Conservation (phyloP, 2,329 filamentous ascomycete species). For the Pseudocercospora vitis region DNA sequence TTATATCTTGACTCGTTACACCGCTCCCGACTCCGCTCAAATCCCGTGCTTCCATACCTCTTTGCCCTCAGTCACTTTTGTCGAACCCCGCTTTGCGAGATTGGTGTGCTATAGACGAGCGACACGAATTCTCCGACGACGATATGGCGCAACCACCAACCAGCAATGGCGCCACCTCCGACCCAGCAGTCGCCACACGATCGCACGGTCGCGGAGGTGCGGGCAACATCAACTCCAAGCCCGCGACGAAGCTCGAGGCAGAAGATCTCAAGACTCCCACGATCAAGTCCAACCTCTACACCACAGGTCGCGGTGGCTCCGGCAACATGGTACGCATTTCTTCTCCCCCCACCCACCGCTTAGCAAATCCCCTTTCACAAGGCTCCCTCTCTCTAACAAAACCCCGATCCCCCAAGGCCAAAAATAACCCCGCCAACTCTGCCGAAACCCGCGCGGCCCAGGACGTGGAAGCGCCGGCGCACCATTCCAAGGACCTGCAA, state of each 20-base stretch:
- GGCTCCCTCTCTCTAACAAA: no score
- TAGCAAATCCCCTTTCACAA: no score
- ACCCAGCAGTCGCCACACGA: conserved; percentile 2
- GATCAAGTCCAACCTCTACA: conserved; percentile 80
- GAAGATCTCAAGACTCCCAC: conserved; percentile 77
- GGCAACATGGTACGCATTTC: conserved; percentile 67
- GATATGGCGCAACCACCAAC: conserved; percentile 11
- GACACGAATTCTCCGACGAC: no score
- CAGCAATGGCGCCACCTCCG: not conserved
- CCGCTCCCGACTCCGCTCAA: no score
- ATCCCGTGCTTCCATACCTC: no score
- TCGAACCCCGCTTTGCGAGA: no score
- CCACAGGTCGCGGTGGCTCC: conserved; percentile 82
- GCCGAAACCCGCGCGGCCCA: conserved; percentile 74
- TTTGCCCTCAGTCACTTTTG: not conserved
- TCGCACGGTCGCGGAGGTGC: conserved; percentile 73
- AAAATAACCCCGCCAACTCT: conserved; percentile 61
- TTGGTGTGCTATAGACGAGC: no score
- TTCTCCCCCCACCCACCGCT: not conserved
- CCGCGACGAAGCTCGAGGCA: conserved; percentile 38
- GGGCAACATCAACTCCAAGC: conserved; percentile 51
- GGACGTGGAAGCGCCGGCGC: conserved; percentile 65
- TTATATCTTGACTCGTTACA: not conserved
- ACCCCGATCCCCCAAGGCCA: no score
- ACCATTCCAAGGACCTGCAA: conserved; percentile 55